These are phyloP conservation scores for Starmerella gropengiesseri DNA, from an alignment of 805 yeast genomes.

Conservation along the genomic window DNA sequence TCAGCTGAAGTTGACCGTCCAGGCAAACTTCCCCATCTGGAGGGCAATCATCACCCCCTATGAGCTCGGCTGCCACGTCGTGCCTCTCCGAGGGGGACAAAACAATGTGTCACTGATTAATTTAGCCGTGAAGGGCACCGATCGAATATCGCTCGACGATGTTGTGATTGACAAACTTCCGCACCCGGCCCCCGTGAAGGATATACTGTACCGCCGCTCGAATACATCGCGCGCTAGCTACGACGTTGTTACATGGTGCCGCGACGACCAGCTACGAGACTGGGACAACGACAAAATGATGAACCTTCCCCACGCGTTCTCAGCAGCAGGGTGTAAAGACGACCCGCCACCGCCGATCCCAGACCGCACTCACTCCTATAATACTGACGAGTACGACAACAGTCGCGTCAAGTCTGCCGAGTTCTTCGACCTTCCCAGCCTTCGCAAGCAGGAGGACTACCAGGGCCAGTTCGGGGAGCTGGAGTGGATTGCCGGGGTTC, in stretches of 20 bases:
- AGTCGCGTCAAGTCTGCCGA: background rate
- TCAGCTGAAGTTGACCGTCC: slow-evolving; percentile 40
- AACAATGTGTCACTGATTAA: slow-evolving; percentile 46
- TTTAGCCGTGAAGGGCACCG: slow-evolving; percentile 31
- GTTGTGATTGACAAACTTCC: slow-evolving; percentile 57
- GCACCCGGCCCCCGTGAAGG: slow-evolving; percentile 74
- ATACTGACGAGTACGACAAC: slow-evolving; percentile 11
- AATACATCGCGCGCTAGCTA: slow-evolving; percentile 52
- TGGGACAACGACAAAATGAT: slow-evolving; percentile 41
- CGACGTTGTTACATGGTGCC: slow-evolving; percentile 89
- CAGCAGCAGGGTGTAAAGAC: slow-evolving; percentile 21
- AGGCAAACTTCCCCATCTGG: slow-evolving; percentile 76
- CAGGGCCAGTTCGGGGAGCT: slow-evolving; percentile 27
- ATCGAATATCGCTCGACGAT: slow-evolving; percentile 23
- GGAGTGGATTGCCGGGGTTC: slow-evolving; percentile 88
- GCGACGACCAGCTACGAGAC: slow-evolving; percentile 70
- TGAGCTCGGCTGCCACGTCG: slow-evolving; percentile 76
- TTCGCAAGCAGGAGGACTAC: background rate
- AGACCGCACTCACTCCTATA: slow-evolving; percentile 4
- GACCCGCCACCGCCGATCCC: slow-evolving; percentile 12
- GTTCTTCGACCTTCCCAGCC: background rate
- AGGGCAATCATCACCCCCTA: slow-evolving; percentile 82
- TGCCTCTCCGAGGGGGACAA: slow-evolving; percentile 83
- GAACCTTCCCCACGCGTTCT: slow-evolving; percentile 17
- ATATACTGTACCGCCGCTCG: slow-evolving; percentile 75